Evolutionary conservation across 2,329 filamentous ascomycete species (phyloP).

Genomic region (Alternaria postmessia): DNA sequence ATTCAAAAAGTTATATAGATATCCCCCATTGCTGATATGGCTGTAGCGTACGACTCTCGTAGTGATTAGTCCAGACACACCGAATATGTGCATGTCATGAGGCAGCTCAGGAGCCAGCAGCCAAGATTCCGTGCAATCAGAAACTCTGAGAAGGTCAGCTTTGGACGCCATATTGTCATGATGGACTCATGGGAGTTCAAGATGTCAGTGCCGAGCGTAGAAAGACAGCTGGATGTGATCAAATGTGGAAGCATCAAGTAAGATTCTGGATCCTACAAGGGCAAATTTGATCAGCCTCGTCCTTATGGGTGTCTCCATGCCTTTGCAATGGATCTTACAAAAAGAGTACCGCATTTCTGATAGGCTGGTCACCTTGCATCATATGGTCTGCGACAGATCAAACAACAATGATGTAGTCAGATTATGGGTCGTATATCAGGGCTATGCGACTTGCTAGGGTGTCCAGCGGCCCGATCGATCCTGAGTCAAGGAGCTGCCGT

Average conservation of each 20-base stretch:
- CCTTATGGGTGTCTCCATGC: background rate
- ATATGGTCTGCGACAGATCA: slow-evolving; percentile 23
- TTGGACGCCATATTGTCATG: slow-evolving; percentile 32
- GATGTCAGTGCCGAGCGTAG: slow-evolving; percentile 8
- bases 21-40: slow-evolving; percentile 1
- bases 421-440: slow-evolving; percentile 17
- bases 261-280: slow-evolving; percentile 17
- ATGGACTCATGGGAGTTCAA: slow-evolving; percentile 2
- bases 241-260: slow-evolving; percentile 15
- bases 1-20: slow-evolving; percentile 28
- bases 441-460: slow-evolving; percentile 19
- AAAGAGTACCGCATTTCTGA: background rate
- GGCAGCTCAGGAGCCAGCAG: slow-evolving; percentile 2
- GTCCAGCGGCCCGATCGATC: slow-evolving; percentile 31
- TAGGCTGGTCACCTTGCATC: slow-evolving; percentile 16
- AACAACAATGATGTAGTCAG: slow-evolving; percentile 25
- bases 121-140: background rate
- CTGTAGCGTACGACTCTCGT: background rate
- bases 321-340: slow-evolving; percentile 1
- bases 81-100: slow-evolving; percentile 9
- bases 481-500: slow-evolving; percentile 10
- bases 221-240: slow-evolving; percentile 17
- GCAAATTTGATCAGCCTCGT: slow-evolving; percentile 18
- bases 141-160: slow-evolving; percentile 17
- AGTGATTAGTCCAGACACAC: slow-evolving; percentile 3